These are phyloP conservation scores for Backusella parvicylindrica DNA, from an alignment of 192 early-diverging fungal genomes.

Conservation along the genomic window DNA sequence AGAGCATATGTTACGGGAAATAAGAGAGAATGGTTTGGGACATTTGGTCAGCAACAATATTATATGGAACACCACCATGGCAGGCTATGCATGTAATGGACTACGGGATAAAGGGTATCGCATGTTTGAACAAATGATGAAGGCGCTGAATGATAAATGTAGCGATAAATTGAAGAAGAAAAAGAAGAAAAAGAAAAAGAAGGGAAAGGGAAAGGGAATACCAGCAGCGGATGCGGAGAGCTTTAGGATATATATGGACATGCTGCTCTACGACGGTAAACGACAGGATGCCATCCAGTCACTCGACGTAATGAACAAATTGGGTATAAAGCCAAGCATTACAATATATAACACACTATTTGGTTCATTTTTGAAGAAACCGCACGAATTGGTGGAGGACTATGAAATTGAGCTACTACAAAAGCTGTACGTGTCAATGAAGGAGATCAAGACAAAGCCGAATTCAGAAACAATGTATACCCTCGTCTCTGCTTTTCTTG, in stretches of 20 bases:
- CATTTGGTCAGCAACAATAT: conserved; percentile 17
- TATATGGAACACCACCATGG: conserved; percentile 29
- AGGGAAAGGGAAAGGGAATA: background rate
- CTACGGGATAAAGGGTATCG: conserved; percentile 15
- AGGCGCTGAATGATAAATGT: background rate
- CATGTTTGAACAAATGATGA: conserved; percentile 29
- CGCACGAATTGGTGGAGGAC: background rate
- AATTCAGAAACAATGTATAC: conserved; percentile 31
- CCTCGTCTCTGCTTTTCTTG: conserved; percentile 32
- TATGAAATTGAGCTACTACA: background rate
- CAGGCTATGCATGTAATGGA: conserved; percentile 26
- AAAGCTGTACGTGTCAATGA: conserved; percentile 19
- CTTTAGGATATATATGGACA: conserved; percentile 28
- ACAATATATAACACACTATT: conserved; percentile 29
- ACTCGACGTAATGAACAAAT: conserved; percentile 3
- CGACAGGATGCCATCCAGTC: conserved; percentile 9
- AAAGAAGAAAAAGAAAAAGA: background rate
- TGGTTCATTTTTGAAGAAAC: conserved; percentile 12
- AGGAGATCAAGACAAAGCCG: conserved; percentile 15
- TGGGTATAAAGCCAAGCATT: conserved; percentile 9
- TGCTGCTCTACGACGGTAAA: conserved; percentile 10
- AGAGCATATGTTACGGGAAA: conserved; percentile 16
- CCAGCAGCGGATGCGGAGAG: conserved; percentile 23
- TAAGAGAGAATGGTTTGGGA: background rate
- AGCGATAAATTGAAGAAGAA: background rate